phyloP scores from a whole-genome alignment of 129 eudicot species.

The Artemisia tridentata region DNA sequence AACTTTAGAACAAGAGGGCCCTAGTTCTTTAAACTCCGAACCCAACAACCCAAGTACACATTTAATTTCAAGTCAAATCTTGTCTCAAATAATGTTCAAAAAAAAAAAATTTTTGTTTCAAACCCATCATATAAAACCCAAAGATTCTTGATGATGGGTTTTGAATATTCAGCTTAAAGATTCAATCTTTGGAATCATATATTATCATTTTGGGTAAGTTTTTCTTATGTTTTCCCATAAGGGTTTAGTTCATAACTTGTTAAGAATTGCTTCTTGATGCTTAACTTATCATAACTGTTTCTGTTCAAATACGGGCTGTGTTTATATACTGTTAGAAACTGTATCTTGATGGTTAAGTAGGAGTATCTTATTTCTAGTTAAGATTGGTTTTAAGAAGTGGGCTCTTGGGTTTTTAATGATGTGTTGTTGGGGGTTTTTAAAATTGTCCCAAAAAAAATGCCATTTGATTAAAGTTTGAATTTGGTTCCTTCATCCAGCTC shows the following conservation, averaged over 20 bases:
- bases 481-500: slow-evolving; percentile 23
- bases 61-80: slow-evolving; percentile 12
- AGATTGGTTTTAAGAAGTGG: slow-evolving; percentile 19
- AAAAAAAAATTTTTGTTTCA: background rate
- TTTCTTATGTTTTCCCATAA: slow-evolving; percentile 4
- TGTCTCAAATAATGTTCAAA: background rate
- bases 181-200: slow-evolving; percentile 6
- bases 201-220: slow-evolving; percentile 26
- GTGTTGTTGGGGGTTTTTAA: slow-evolving; percentile 22
- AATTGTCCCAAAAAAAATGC: slow-evolving; percentile 23
- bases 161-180: slow-evolving; percentile 20
- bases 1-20: slow-evolving; percentile 15
- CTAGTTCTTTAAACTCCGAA: slow-evolving; percentile 7
- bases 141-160: slow-evolving; percentile 9
- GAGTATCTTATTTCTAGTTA: slow-evolving; percentile 10
- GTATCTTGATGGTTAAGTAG: no score
- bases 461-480: slow-evolving; percentile 14
- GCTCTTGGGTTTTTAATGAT: slow-evolving; percentile 6
- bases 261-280: slow-evolving; percentile 16
- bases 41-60: slow-evolving; percentile 7
- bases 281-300: background rate
- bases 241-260: background rate
- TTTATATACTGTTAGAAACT: no score
- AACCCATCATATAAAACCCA: slow-evolving; percentile 4
- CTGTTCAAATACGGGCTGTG: slow-evolving; percentile 5